Conservation (phyloP, 75 land plant genomes). For the Isoetes taiwanensis region DNA sequence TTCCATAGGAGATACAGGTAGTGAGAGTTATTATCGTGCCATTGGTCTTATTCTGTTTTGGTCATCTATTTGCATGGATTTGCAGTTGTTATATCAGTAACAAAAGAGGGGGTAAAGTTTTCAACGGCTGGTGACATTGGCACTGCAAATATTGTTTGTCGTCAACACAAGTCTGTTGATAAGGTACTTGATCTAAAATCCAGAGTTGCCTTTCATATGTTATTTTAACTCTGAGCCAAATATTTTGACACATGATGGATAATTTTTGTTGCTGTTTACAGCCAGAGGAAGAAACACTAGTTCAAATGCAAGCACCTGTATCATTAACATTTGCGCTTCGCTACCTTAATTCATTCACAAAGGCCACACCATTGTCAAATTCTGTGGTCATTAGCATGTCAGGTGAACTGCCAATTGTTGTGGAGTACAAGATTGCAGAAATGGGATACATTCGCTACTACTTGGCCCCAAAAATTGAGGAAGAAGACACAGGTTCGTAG, state of each 20-base stretch:
- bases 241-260: background rate
- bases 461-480: constrained; percentile 96
- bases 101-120: constrained; percentile 96
- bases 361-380: constrained; percentile 74
- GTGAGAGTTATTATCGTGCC: background rate
- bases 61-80: background rate
- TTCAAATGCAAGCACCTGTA: constrained; percentile 92
- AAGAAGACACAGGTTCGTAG: too few species aligned
- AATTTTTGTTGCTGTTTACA: constrained; percentile 16
- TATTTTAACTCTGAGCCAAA: background rate
- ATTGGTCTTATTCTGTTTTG: background rate
- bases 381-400: constrained; percentile 82
- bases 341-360: constrained; percentile 93
- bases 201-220: background rate
- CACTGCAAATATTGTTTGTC: constrained; percentile 79
- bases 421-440: constrained; percentile 96
- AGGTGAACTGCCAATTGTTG: constrained; percentile 82
- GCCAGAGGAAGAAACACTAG: constrained; percentile 80
- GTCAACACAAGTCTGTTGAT: constrained; percentile 87
- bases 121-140: constrained; percentile 93
- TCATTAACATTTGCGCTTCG: constrained; percentile 90
- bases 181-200: constrained; percentile 33
- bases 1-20: constrained; percentile 95
- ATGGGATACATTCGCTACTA: constrained; percentile 92
- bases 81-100: constrained; percentile 84